Percentiles rank a stretch among this genome's conserved stretches.
These are phyloP conservation scores for Eragrostis curvula DNA, from an alignment of 176 grass and related monocot genomes.

Conservation along the genomic window DNA sequence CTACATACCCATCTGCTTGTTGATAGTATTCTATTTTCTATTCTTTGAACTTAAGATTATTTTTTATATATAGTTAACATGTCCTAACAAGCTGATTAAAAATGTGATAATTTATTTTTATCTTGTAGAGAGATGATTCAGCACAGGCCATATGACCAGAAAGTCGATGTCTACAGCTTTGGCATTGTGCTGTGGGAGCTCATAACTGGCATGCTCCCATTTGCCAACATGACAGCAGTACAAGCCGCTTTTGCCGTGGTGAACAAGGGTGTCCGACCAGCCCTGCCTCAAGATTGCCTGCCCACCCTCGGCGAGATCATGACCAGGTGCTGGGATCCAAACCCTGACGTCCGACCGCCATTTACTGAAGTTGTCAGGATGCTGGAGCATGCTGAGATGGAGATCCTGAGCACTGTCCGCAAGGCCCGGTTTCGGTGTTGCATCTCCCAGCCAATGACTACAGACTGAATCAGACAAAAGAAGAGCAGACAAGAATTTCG, in stretches of 20 bases:
- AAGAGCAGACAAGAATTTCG: constrained; percentile 1
- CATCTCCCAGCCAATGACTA: constrained; percentile 58
- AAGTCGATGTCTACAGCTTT: constrained; percentile 62
- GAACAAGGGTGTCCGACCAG: constrained; percentile 53
- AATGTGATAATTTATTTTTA: not conserved
- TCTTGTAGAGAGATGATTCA: constrained; percentile 57
- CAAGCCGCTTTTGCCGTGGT: constrained; percentile 57
- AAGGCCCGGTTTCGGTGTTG: constrained; percentile 59
- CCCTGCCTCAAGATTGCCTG: constrained; percentile 52
- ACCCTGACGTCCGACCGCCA: constrained; percentile 51
- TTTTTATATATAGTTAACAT: not conserved
- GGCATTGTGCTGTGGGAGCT: constrained; percentile 58
- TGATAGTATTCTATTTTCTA: not conserved
- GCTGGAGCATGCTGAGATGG: constrained; percentile 57
- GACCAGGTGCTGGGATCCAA: constrained; percentile 59
- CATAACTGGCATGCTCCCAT: constrained; percentile 56
- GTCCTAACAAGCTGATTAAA: not conserved
- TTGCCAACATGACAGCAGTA: constrained; percentile 53
- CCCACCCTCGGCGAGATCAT: constrained; percentile 52
- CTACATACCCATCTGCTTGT: not conserved
- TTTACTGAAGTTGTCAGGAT: constrained; percentile 52
- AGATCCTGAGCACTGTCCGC: constrained; percentile 54
- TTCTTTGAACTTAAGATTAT: not conserved
- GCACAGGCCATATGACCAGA: constrained; percentile 59
- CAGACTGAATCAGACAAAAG: constrained; percentile 38